These are phyloP conservation scores for Funneliformis caledonium DNA, from an alignment of 371 early-diverging fungal species.

Conservation along the genomic window DNA sequence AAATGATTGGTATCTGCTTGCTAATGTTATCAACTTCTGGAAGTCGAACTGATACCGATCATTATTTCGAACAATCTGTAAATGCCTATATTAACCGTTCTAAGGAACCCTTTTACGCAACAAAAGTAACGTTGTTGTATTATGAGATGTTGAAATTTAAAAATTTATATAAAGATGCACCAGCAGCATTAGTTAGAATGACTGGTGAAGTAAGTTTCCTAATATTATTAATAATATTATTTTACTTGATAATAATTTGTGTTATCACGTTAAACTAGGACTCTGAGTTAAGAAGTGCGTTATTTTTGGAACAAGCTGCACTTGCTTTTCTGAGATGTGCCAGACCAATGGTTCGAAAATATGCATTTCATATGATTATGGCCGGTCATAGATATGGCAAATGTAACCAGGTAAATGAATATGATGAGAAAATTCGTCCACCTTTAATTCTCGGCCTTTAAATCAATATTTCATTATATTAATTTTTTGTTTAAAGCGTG, in stretches of 20 bases:
- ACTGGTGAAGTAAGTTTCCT: constrained; percentile 65
- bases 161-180: constrained; percentile 71
- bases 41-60: constrained; percentile 71
- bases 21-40: constrained; percentile 68
- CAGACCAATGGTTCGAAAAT: constrained; percentile 77
- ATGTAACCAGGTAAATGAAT: constrained; percentile 57
- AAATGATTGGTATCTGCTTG: constrained; percentile 90
- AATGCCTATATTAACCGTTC: constrained; percentile 64
- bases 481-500: constrained; percentile 52
- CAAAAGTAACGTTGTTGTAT: constrained; percentile 76
- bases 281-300: constrained; percentile 74
- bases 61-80: constrained; percentile 80
- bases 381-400: constrained; percentile 86
- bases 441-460: background rate
- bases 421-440: background rate
- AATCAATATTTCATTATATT: background rate
- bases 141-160: constrained; percentile 79
- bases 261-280: constrained; percentile 44
- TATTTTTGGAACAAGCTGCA: constrained; percentile 90
- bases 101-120: constrained; percentile 66
- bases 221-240: background rate
- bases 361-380: constrained; percentile 85
- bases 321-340: constrained; percentile 68
- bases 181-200: constrained; percentile 70
- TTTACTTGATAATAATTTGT: constrained; percentile 39